Base-by-base conservation (phyloP, 2,329 filamentous ascomycete genomes). In the Fusarium tricinctum region DNA sequence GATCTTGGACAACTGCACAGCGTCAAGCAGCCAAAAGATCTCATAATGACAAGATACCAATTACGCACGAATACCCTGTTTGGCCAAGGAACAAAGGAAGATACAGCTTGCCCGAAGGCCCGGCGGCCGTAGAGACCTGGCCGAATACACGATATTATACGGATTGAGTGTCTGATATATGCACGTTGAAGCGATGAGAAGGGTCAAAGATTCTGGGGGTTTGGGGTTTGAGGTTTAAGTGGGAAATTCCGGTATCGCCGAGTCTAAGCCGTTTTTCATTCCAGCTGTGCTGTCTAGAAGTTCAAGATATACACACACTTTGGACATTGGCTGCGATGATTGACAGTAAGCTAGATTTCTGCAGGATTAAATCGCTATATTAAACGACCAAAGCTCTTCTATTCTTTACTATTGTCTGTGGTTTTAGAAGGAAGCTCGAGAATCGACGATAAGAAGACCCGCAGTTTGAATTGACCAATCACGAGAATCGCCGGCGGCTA, bases 231-330 rank as follows among this genome's bases (percentile, higher is more conserved):
- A 59, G 43, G 14, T 43, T 43, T 33, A 28, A 44, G 47, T 33
- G 32, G 40, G 60, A 50, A 63, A 39, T 56, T 40, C 58, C 53
- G 59, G 64, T 68, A 68, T 65, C 40, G 28, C 44, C 52, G 47
- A 65, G 61, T 68, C 65, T 68, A 65, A 38, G 39, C 65, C 46
- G 42, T 42, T 65, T 56, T 13, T 9, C 30, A 38, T 59, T 63
- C 38, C 22, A 40, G 28, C 46, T 47, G 58, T 35, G 6, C 59
- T 59, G 63, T 64, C 23, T 23, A 23, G 23, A 23, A 23, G 23
- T 58, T 48, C 47, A 39, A 17, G 22, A n/a, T 8, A 28, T 23
- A 30, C n/a, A 39, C 28, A 10, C 38, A n/a, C 10, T 17, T 46
- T 22, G 26, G 14, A n/a, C 14, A 19, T 19, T 32, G 20, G 7